phyloP scores from a whole-genome alignment of 345 rosid species.

The Nephelium lappaceum region DNA sequence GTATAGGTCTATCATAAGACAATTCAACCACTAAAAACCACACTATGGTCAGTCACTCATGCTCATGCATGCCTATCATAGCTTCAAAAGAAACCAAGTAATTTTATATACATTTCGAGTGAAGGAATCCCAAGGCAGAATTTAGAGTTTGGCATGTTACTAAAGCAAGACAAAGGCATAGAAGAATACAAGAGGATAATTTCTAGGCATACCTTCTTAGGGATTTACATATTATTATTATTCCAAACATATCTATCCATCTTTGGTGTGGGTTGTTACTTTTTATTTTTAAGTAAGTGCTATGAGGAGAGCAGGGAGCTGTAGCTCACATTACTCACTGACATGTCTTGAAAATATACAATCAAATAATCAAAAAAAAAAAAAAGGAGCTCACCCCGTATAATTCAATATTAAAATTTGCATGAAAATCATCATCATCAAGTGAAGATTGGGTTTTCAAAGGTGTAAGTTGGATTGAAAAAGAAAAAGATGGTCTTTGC shows the following conservation, averaged over 20 bases:
- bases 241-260: conserved; percentile 21
- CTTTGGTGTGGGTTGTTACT: conserved; percentile 5
- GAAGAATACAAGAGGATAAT: conserved; percentile 44
- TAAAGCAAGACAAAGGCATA: conserved; percentile 69
- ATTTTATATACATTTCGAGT: conserved; percentile 27
- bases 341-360: conserved; percentile 48
- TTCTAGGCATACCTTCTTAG: conserved; percentile 44
- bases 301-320: background rate
- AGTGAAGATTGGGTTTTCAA: conserved; percentile 30
- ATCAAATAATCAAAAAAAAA: conserved; percentile 8
- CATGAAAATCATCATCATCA: conserved; percentile 59
- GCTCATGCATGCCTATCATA: conserved; percentile 4
- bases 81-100: conserved; percentile 7
- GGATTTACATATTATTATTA: conserved; percentile 41
- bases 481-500: conserved; percentile 38
- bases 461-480: conserved; percentile 32
- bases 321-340: conserved; percentile 29
- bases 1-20: conserved; percentile 21
- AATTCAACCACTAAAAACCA: conserved; percentile 20
- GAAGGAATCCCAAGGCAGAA: conserved; percentile 83
- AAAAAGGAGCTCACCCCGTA: background rate
- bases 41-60: conserved; percentile 1
- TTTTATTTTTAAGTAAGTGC: background rate
- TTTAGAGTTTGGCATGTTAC: conserved; percentile 76
- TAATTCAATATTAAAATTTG: conserved; percentile 27